Evolutionary conservation across 768 basidiomycete genomes (phyloP), one percentile per base, ranked within the genome.

Genomic region (Paxillus rubicundulus): DNA sequence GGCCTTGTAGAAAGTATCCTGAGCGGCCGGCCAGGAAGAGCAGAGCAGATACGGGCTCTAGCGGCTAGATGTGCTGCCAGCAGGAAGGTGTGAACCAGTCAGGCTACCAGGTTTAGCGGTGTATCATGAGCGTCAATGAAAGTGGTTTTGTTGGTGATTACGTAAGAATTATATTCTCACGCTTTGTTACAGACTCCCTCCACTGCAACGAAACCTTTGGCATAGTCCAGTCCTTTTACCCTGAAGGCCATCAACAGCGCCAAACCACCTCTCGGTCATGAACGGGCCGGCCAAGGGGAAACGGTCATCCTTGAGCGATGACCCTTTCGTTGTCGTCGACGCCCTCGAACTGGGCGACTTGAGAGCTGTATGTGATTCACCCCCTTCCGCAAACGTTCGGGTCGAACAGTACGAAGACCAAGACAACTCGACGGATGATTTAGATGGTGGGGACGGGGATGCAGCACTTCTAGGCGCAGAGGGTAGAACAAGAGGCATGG

Each of bases 381-480:
- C 59, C 9, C 53, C 60, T 9, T 47, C 59, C 16, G 47, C 47
- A 20, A 53, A 52, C 18, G 63, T 62, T 33, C 52, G 44, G 4
- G 50, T 59, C 10, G 59, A 59, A 2, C 64, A 63, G 21, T 69
- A 64, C 12, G 66, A 66, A 44, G 61, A 70, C 21, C 70, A 67
- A 10, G 74, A 77, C 42, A 50, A 60, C 24, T 72, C 72, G 47
- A 28, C 30, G 10, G 56, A 58, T 5, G 52, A 59, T 28, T 9
- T 47, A 28, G 74, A 72, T 24, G 65, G 70, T 17, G 75, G 74
- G 30, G 77, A 76, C 5, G 79, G 74, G 1, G 71, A 62, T 32
- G 65, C 64, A 20, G 80, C 79, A 3, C 68, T 87, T 5, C 69
- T 87, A 2, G 70, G 66, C 17, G 57, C 70, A 39, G 63, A 61